Conservation (phyloP, 2,329 filamentous ascomycete species). For the Mycocentrospora acerina region DNA sequence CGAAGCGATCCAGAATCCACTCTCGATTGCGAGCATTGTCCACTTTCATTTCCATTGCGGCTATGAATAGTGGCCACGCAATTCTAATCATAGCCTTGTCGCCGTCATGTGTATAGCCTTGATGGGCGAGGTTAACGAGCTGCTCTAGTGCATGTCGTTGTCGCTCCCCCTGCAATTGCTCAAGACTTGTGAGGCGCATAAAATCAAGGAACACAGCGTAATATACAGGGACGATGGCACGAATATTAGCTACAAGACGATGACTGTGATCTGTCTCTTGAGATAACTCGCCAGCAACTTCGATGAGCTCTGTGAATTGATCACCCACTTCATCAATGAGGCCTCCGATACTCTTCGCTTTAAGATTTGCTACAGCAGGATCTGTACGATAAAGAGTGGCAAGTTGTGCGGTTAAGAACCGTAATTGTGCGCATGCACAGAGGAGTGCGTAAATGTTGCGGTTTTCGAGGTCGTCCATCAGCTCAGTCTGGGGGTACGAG, state of each 20-base stretch:
- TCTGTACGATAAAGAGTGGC: conserved; percentile 14
- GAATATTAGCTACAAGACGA: conserved; percentile 39
- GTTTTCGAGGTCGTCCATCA: conserved; percentile 42
- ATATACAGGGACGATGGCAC: conserved; percentile 40
- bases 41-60: conserved; percentile 42
- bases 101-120: conserved; percentile 37
- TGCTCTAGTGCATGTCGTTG: conserved; percentile 10
- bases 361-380: conserved; percentile 4
- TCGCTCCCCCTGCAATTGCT: conserved; percentile 6
- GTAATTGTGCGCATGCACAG: conserved; percentile 32
- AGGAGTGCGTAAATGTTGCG: conserved; percentile 36
- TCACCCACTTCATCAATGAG: conserved; percentile 18
- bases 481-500: conserved; percentile 37
- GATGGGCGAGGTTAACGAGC: conserved; percentile 39
- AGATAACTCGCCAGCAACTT: conserved; percentile 12
- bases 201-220: conserved; percentile 39
- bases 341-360: conserved; percentile 11
- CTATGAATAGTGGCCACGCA: conserved; percentile 42
- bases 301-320: conserved; percentile 15
- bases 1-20: conserved; percentile 38
- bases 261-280: conserved; percentile 21
- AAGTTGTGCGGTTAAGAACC: conserved; percentile 36
- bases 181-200: conserved; percentile 18
- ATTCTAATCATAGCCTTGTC: conserved; percentile 35
- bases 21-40: conserved; percentile 35